Conservation (phyloP, 2,329 filamentous ascomycete species). For the Rhexocercosporidium sp. region DNA sequence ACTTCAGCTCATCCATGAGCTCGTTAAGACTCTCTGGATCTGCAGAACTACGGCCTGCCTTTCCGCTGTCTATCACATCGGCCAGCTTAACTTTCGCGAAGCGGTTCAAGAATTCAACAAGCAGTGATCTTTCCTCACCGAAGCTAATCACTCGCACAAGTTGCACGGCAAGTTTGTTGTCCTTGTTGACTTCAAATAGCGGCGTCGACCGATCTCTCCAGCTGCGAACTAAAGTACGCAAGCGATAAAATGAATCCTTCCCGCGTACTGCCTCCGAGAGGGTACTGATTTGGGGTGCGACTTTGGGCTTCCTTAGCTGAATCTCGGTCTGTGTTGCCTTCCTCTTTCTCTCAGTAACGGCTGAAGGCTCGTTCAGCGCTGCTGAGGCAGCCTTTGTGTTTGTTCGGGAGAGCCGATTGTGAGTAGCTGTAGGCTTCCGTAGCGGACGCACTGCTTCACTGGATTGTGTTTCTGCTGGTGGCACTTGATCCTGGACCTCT, state of each 20-base stretch:
- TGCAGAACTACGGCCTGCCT: conserved; percentile 10
- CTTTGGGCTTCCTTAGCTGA: conserved; percentile 12
- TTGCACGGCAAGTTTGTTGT: conserved; percentile 6
- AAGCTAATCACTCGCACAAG: conserved; percentile 14
- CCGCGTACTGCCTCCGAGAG: conserved; percentile 15
- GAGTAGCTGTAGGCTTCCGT: not conserved
- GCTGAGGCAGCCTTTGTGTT: not conserved
- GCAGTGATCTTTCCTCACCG: conserved; percentile 14
- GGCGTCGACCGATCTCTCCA: conserved; percentile 16
- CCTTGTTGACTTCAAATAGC: conserved; percentile 13
- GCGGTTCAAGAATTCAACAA: conserved; percentile 16
- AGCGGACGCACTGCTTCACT: conserved; percentile 10
- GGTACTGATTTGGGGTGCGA: conserved; percentile 10
- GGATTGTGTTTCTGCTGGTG: conserved; percentile 1
- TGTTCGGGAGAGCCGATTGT: not conserved
- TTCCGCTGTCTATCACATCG: conserved; percentile 16
- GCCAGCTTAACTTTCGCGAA: conserved; percentile 15
- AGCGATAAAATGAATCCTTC: conserved; percentile 19
- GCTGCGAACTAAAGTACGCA: conserved; percentile 12
- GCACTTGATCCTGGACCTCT: conserved; percentile 3
- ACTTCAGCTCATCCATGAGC: conserved; percentile 17
- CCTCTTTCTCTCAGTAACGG: conserved; percentile 10
- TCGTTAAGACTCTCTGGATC: conserved; percentile 14
- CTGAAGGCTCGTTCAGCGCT: not conserved
- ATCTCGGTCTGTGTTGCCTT: conserved; percentile 8